phyloP scores from a whole-genome alignment of 257 asterid genomes.

The Galeopsis tetrahit region DNA sequence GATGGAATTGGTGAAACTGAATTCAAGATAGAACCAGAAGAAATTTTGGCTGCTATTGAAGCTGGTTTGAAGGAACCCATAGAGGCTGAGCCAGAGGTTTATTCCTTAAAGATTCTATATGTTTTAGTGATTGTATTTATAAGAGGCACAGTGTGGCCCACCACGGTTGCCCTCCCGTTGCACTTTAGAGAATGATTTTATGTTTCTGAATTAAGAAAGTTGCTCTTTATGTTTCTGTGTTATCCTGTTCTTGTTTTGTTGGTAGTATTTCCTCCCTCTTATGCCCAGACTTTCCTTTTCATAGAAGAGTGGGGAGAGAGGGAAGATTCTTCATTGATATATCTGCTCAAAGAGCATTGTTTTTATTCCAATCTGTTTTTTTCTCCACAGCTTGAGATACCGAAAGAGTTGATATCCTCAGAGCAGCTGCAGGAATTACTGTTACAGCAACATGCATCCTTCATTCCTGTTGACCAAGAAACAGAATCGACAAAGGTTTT shows the following conservation, averaged over 20 bases:
- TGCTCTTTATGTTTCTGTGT: conserved; percentile 1
- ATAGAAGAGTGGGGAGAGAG: background rate
- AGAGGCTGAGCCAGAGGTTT: conserved; percentile 98
- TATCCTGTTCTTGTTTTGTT: conserved; percentile 9
- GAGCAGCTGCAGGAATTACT: conserved; percentile 64
- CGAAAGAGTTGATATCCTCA: conserved; percentile 79
- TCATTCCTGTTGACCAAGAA: conserved; percentile 67
- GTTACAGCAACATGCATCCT: conserved; percentile 64
- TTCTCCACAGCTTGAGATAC: conserved; percentile 89
- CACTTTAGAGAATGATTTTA: conserved; percentile 21
- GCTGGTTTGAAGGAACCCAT: conserved; percentile 89
- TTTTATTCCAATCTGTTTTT: conserved; percentile 32
- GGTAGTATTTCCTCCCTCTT: background rate
- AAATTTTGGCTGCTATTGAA: conserved; percentile 79
- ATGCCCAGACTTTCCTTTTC: background rate
- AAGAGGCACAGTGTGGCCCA: conserved; percentile 22
- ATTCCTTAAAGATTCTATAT: conserved; percentile 28
- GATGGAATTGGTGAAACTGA: conserved; percentile 92
- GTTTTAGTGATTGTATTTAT: background rate
- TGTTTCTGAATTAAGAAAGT: conserved; percentile 20
- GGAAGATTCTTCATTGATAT: conserved; percentile 14
- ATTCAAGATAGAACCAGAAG: conserved; percentile 78
- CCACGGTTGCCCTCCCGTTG: conserved; percentile 12
- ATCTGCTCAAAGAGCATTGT: conserved; percentile 19
- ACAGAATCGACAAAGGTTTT: conserved; percentile 53